A percentile compares a stretch with the other conserved stretches of the same genome.
Evolutionary conservation across 192 early-diverging fungal genomes (phyloP).

Genomic region (Linderina pennispora): DNA sequence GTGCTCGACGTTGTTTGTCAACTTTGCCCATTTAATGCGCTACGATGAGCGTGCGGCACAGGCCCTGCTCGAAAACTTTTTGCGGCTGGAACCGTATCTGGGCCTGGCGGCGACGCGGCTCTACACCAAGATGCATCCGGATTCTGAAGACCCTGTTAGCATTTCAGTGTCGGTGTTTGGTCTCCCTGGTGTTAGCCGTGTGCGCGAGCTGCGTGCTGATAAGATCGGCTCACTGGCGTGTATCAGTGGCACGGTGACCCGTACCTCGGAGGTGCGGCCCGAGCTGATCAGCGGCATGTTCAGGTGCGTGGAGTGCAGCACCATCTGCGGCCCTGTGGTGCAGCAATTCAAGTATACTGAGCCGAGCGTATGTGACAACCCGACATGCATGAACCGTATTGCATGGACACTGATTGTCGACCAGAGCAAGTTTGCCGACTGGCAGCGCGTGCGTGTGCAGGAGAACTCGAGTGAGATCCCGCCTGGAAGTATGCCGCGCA

Average conservation of each 20-base stretch:
- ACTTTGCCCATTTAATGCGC: constrained; percentile 59
- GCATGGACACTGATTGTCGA: constrained; percentile 77
- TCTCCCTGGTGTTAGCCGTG: constrained; percentile 52
- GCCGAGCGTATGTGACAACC: constrained; percentile 80
- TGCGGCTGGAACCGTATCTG: constrained; percentile 82
- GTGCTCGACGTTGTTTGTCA: constrained; percentile 65
- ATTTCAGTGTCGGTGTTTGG: constrained; percentile 65
- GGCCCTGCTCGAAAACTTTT: constrained; percentile 65
- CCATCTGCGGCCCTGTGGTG: constrained; percentile 74
- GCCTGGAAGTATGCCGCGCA: constrained; percentile 93
- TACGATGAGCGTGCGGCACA: constrained; percentile 54
- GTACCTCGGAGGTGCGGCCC: constrained; percentile 94
- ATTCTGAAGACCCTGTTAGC: constrained; percentile 36
- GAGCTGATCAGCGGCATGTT: constrained; percentile 91
- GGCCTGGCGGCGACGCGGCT: constrained; percentile 77
- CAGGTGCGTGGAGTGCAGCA: constrained; percentile 77
- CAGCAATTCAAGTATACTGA: constrained; percentile 98
- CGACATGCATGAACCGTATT: constrained; percentile 72
- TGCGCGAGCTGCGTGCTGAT: constrained; percentile 82
- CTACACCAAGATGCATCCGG: constrained; percentile 45
- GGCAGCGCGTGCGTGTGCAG: constrained; percentile 96
- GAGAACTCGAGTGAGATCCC: constrained; percentile 96
- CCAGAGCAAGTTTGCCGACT: constrained; percentile 87
- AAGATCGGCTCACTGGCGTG: constrained; percentile 75
- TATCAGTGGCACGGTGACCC: constrained; percentile 90